Percentiles rank a stretch among this genome's conserved stretches.
phyloP scores from a whole-genome alignment of 1,284 basidiomycete genomes.

The Ustilago trichophora region DNA sequence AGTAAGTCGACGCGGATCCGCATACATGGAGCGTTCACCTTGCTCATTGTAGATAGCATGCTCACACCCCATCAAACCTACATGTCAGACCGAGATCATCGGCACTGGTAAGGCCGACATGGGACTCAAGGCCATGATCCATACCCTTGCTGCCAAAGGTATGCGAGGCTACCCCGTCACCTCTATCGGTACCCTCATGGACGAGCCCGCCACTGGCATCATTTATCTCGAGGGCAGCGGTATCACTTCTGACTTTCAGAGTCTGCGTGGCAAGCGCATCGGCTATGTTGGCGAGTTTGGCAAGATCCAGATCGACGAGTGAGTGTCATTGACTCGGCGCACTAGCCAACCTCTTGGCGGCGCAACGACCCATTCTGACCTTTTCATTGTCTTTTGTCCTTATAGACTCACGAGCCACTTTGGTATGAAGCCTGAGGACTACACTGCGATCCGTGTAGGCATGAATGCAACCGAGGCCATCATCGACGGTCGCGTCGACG shows the following conservation, averaged over 20 bases:
- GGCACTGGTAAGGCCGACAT: constrained; percentile 67
- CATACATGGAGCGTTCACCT: neutral
- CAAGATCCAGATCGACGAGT: constrained; percentile 67
- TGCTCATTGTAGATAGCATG: no score
- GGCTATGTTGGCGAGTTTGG: constrained; percentile 68
- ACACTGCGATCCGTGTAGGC: constrained; percentile 67
- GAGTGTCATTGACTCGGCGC: no score
- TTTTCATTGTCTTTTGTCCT: neutral
- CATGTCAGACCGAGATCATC: constrained; percentile 63
- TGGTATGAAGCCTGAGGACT: constrained; percentile 65
- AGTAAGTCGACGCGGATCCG: constrained; percentile 4
- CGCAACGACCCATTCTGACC: no score
- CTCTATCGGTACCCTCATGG: constrained; percentile 66
- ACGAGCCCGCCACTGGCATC: constrained; percentile 68
- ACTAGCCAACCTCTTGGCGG: no score
- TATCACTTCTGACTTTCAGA: constrained; percentile 66
- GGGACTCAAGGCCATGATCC: constrained; percentile 67
- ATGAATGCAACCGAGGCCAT: constrained; percentile 68
- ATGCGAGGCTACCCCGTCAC: constrained; percentile 66
- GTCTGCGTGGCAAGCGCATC: constrained; percentile 67
- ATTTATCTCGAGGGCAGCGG: constrained; percentile 67
- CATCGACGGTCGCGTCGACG: constrained; percentile 67
- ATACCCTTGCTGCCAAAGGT: constrained; percentile 67
- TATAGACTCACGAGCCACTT: constrained; percentile 51
- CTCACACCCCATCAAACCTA: no score